phyloP scores from a whole-genome alignment of 2,329 filamentous ascomycete species.

The Ascochyta fabae region DNA sequence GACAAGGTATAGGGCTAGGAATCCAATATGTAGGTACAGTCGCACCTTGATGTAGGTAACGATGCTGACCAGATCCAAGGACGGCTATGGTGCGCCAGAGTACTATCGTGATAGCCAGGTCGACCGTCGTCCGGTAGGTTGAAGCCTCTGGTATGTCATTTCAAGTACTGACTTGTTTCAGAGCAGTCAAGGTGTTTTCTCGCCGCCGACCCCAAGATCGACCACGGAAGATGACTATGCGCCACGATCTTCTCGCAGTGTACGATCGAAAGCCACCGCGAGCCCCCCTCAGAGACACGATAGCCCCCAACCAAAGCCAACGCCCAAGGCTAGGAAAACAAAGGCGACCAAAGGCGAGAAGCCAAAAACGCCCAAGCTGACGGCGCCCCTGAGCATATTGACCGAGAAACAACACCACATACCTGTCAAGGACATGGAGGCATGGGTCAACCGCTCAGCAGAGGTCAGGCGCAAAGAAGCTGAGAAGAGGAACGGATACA shows the following conservation, averaged over 20 bases:
- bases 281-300: conserved; percentile 33
- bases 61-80: conserved; percentile 37
- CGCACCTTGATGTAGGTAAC: neutral
- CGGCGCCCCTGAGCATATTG: conserved; percentile 72
- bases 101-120: conserved; percentile 40
- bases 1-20: conserved; percentile 33
- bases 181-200: conserved; percentile 38
- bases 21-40: conserved; percentile 42
- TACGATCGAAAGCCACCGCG: conserved; percentile 31
- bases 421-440: conserved; percentile 76
- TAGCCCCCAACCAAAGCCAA: conserved; percentile 37
- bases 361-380: conserved; percentile 62
- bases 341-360: conserved; percentile 54
- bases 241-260: conserved; percentile 49
- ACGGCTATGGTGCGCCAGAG: conserved; percentile 38
- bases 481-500: conserved; percentile 73
- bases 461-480: conserved; percentile 73
- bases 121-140: conserved; percentile 35
- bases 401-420: conserved; percentile 68
- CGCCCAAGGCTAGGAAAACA: conserved; percentile 52
- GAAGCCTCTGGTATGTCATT: neutral
- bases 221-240: conserved; percentile 49
- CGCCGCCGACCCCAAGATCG: conserved; percentile 55
- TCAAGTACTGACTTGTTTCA: conserved; percentile 28
- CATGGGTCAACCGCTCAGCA: conserved; percentile 75